Conservation (phyloP, 169 alveolate genomes). For the Eimeria acervulina region DNA sequence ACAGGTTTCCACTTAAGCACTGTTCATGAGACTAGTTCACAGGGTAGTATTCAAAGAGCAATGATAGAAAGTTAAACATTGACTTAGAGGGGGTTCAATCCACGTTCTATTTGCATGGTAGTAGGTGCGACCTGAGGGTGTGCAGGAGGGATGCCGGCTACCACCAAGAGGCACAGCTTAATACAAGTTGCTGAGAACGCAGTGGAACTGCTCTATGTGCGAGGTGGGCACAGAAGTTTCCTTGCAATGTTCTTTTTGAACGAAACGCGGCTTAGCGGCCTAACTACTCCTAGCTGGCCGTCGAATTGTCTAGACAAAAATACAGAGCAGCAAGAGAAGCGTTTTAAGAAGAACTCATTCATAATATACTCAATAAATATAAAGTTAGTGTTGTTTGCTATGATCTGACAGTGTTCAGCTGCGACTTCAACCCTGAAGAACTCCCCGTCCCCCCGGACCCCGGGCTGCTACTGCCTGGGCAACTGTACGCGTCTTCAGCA, state of each 20-base stretch:
- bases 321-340: too few species aligned
- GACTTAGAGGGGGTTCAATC: background rate
- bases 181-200: constrained; percentile 35
- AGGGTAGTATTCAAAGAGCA: background rate
- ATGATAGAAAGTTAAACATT: background rate
- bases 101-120: background rate
- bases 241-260: background rate
- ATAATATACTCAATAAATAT: too few species aligned
- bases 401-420: constrained; percentile 70
- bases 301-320: too few species aligned
- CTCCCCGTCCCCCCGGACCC: constrained; percentile 47
- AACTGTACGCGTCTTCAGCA: constrained; percentile 7
- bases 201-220: constrained; percentile 49
- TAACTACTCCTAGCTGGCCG: too few species aligned
- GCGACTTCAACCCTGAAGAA: constrained; percentile 67
- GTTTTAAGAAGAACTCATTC: too few species aligned
- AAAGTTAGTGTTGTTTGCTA: too few species aligned
- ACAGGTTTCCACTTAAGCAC: background rate
- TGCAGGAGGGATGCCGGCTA: constrained; percentile 65
- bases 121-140: background rate
- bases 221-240: constrained; percentile 9
- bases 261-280: too few species aligned
- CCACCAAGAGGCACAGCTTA: background rate
- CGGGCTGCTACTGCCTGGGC: constrained; percentile 45
- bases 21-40: background rate